A percentile compares a stretch with the other conserved stretches of the same genome.
Evolutionary conservation across 352 stramenopile genomes (phyloP).

Genomic region (Globisporangium okanoganense): DNA sequence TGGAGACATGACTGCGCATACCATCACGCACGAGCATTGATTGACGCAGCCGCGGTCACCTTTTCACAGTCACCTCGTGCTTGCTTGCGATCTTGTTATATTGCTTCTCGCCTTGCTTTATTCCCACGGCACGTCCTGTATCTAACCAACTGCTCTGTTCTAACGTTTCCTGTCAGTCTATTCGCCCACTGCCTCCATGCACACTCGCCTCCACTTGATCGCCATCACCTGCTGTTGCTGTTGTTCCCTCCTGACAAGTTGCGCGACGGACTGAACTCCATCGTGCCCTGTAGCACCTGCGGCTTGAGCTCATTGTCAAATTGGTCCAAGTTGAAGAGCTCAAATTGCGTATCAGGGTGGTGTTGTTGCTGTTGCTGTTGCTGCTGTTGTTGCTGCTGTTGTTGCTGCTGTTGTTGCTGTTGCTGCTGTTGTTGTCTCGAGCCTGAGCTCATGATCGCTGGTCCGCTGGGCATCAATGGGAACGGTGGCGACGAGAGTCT

Average conservation of each 20-base stretch:
- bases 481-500: conserved; percentile 25
- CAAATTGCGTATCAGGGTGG: conserved; percentile 14
- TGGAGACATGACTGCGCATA: not conserved
- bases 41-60: not conserved
- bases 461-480: not conserved
- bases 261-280: conserved; percentile 19
- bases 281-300: conserved; percentile 10
- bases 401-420: conserved; percentile 2
- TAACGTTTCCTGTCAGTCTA: conserved; percentile 1
- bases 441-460: not conserved
- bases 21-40: not conserved
- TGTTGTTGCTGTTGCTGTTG: no score
- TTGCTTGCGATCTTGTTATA: not conserved
- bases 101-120: not conserved
- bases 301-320: conserved; percentile 21
- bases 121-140: not conserved
- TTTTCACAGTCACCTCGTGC: not conserved
- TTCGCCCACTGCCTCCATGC: not conserved
- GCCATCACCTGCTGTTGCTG: not conserved
- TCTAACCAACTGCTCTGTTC: not conserved
- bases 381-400: no score
- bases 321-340: conserved; percentile 20
- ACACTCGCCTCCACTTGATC: not conserved
- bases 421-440: not conserved
- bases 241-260: not conserved